Evolutionary conservation across 2,329 filamentous ascomycete species (phyloP).

Genomic region (Aaosphaeria arxii): DNA sequence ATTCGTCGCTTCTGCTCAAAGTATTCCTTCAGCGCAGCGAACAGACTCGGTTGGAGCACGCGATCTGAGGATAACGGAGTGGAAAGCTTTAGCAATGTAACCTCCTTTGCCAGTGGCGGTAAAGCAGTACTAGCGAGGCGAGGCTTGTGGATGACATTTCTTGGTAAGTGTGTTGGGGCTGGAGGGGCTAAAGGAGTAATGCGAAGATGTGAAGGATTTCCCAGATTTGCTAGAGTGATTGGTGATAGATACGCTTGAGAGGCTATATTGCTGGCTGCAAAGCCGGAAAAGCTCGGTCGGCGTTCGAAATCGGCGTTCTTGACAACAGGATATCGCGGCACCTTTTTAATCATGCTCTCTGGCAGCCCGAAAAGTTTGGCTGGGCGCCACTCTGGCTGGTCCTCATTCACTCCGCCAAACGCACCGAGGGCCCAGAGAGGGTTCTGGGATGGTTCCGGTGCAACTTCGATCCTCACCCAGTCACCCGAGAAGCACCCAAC

Average conservation of each 20-base stretch:
- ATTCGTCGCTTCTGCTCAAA: conserved; percentile 82
- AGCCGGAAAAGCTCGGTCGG: conserved; percentile 50
- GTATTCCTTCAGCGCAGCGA: conserved; percentile 82
- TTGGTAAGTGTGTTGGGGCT: conserved; percentile 34
- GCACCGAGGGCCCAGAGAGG: conserved; percentile 67
- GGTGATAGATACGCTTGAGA: conserved; percentile 72
- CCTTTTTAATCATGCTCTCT: conserved; percentile 60
- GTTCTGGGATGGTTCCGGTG: conserved; percentile 68
- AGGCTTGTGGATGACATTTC: conserved; percentile 40
- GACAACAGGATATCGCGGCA: conserved; percentile 55
- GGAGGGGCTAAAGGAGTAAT: conserved; percentile 66
- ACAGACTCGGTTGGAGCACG: conserved; percentile 77
- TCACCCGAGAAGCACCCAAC: conserved; percentile 97
- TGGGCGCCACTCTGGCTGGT: conserved; percentile 69
- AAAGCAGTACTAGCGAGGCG: conserved; percentile 44
- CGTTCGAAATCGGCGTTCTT: conserved; percentile 36
- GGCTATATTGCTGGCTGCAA: conserved; percentile 20
- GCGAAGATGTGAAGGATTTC: conserved; percentile 73
- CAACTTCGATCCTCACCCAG: conserved; percentile 83
- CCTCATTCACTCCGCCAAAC: conserved; percentile 61
- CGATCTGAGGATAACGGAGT: conserved; percentile 86
- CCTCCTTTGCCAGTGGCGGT: conserved; percentile 67
- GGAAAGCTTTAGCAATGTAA: conserved; percentile 83
- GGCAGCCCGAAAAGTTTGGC: conserved; percentile 87
- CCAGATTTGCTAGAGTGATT: conserved; percentile 80